Base-by-base conservation (phyloP, 108 stramenopile species). In the Skeletonema tropicum region DNA sequence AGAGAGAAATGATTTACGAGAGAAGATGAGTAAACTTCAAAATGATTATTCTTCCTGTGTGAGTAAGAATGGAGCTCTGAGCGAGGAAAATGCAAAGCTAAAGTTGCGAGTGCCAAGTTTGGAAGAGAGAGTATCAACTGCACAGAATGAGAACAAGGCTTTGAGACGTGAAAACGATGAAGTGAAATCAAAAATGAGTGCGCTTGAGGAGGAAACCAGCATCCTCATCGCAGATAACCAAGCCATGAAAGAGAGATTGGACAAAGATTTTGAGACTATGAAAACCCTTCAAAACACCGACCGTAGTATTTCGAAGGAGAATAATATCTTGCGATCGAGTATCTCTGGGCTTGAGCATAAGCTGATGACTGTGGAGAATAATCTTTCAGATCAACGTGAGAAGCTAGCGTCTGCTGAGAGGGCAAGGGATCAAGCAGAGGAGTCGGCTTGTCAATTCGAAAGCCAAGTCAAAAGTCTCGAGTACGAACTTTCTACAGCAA, bases 221-320 rank as follows among this genome's bases (percentile, higher is more conserved):
- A 1, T 8, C 6, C 45, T 76, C 12, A 52, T 25, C 11, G 31
- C 67, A n/a, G 62, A 30, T 33, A 76, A 62, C 30, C 45, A 62
- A 48, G 42, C 66, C 15, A 38, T 68, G 48, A 68, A 76, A 36
- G 67, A 76, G 61, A 76, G 75, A 32, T 48, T 76, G 13, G 42
- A 55, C 9, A 59, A 68, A 38, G 29, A 59, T 42, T 48, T 68
- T 7, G 13, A 31, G 35, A 21, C 52, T 46, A 36, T 76, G 1
- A 49, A 63, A 23, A 62, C 31, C 10, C 57, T 76, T 45, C 67
- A 66, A 32, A 33, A 66, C 13, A 38, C 55, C 1, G 60, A 76
- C 3, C 8, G 45, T 23, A 61, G 67, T 3, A 38, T 46, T 46
- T 67, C 66, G 26, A 60, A 76, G 49, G 75, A 76, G 48, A 76